Evolutionary conservation across 108 stramenopile species (phyloP), one percentile per base, ranked within the genome.

Genomic region (Schizochytrium sp.): DNA sequence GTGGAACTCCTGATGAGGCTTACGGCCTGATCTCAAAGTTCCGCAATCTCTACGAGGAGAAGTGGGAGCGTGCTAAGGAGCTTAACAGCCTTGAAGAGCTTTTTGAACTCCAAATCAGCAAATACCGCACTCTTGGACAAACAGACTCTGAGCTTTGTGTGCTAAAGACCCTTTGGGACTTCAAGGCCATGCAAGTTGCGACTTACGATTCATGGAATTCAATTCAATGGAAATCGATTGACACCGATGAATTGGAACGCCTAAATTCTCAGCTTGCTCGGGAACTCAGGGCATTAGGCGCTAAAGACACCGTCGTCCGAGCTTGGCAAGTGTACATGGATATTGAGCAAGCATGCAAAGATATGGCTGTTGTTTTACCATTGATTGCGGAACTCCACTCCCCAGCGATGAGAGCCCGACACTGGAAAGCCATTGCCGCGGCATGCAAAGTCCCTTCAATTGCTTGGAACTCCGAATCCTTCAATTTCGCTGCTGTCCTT

Each of bases 81-180:
- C 96, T 96, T 92, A 96, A 96, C 72, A 92, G 94, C 83, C 89
- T 95, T 56, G 96, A 96, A 89, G 96, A 96, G 55, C 92, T 97
- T 69, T 97, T 97, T 83, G 96, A 97, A 87, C 91, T 97, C 55
- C 95, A 95, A 83, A 92, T 95, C 40, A 89, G 90, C 55, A 92
- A 92, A 57, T 97, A 95, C 73, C 94, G 94, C n/a, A 95, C 96
- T 90, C 93, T 94, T 10, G 94, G 90, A 15, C 95, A 96, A 89
- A 96, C 96, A 15, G 92, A 94, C 0, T 90, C 56, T 41, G 96
- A 97, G 92, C 91, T 97, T 69, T 89, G 91, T 72, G 90, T 96
- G 45, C 90, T 97, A 38, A 94, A 94, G 60, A 57, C 61, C 45
- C 72, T 97, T 2, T 97, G 96, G 96, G 95, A 96, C 89, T 94